These are phyloP conservation scores for Brettanomyces sp. DNA, from an alignment of 805 yeast species.

Conservation along the genomic window DNA sequence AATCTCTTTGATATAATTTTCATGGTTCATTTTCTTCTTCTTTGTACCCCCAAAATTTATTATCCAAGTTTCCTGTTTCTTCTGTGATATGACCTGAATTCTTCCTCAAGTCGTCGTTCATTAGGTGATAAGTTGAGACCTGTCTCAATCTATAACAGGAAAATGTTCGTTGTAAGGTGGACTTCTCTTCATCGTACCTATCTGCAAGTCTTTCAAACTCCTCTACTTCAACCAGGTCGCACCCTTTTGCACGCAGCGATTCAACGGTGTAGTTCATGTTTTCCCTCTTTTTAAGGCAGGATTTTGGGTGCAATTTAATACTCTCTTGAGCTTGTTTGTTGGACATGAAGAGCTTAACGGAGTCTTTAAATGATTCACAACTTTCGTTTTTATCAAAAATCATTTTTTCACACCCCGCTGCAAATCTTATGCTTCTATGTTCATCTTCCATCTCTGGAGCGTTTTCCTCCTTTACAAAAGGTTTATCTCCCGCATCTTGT, in stretches of 20 bases:
- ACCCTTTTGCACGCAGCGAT: not conserved
- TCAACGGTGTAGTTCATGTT: constrained; percentile 2
- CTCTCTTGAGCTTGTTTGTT: not conserved
- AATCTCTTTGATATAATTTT: too few species aligned
- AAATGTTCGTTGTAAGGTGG: not conserved
- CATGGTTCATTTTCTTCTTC: too few species aligned
- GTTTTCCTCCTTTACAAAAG: not conserved
- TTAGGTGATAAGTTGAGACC: not conserved
- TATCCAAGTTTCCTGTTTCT: too few species aligned
- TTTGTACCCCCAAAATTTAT: not conserved
- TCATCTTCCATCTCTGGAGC: not conserved
- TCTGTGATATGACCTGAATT: not conserved
- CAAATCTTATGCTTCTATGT: not conserved
- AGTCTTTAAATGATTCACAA: not conserved
- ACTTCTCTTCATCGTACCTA: not conserved
- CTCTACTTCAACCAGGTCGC: constrained; percentile 1
- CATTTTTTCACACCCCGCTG: not conserved
- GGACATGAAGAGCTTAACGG: not conserved
- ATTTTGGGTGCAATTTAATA: not conserved
- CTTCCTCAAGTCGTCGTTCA: not conserved
- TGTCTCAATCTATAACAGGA: constrained; percentile 1
- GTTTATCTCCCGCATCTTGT: not conserved
- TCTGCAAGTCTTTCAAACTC: constrained; percentile 1
- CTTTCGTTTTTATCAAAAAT: not conserved
- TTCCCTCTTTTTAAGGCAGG: not conserved